A percentile compares a stretch with the other conserved stretches of the same genome.
Conservation (phyloP, 768 basidiomycete genomes). For the Rhodosporidiobolus sp. region DNA sequence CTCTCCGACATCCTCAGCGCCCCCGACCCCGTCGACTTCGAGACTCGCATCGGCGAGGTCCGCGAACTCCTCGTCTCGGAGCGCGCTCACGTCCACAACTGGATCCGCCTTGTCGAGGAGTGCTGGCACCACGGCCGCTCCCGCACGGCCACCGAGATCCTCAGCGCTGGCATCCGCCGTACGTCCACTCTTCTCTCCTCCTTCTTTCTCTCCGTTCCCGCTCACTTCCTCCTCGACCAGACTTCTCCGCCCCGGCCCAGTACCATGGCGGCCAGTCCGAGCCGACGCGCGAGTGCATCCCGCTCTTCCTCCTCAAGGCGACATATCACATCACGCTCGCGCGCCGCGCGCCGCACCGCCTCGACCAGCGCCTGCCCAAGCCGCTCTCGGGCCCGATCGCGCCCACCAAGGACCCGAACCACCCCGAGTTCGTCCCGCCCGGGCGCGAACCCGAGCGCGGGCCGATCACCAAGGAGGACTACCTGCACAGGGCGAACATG, state of each 20-base stretch:
- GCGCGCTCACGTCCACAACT: conserved; percentile 67
- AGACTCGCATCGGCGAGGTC: conserved; percentile 40
- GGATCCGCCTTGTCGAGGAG: conserved; percentile 52
- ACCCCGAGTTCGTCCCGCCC: conserved; percentile 14
- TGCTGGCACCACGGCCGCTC: conserved; percentile 45
- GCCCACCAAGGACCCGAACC: conserved; percentile 14
- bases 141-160: conserved; percentile 58
- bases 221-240: no score
- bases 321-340: conserved; percentile 79
- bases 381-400: conserved; percentile 2
- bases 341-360: conserved; percentile 70
- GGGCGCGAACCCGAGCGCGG: neutral
- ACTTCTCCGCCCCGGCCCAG: conserved; percentile 57
- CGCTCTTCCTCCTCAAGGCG: conserved; percentile 76
- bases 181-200: neutral
- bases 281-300: conserved; percentile 54
- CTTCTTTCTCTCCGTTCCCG: no score
- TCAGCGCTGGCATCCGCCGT: conserved; percentile 43
- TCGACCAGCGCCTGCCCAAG: conserved; percentile 63
- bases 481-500: conserved; percentile 62
- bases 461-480: conserved; percentile 46
- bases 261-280: conserved; percentile 49
- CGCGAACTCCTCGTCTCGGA: conserved; percentile 68
- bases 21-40: conserved; percentile 61
- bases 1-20: conserved; percentile 78